Evolutionary conservation across 192 early-diverging fungal genomes (phyloP).

Genomic region (Coemansia sp.): DNA sequence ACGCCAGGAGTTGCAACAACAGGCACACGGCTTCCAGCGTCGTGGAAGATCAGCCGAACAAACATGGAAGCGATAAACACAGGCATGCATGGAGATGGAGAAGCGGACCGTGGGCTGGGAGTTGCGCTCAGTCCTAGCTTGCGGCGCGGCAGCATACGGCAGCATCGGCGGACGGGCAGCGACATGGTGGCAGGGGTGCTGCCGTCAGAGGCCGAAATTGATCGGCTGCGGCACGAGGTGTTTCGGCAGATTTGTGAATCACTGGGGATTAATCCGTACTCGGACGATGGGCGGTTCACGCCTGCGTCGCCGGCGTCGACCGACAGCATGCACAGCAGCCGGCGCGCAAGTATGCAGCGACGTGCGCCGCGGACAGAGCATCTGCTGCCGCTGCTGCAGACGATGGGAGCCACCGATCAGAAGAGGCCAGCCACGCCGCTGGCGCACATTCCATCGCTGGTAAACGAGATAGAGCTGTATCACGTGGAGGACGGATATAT

Average conservation of each 20-base stretch:
- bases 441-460: conserved; percentile 43
- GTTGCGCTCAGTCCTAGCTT: neutral
- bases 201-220: conserved; percentile 27
- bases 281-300: conserved; percentile 26
- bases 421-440: conserved; percentile 18
- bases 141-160: conserved; percentile 6
- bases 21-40: conserved; percentile 13
- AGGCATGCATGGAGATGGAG: neutral
- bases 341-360: conserved; percentile 37
- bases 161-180: conserved; percentile 43
- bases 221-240: conserved; percentile 28
- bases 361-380: conserved; percentile 33
- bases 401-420: conserved; percentile 18
- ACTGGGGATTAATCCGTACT: conserved; percentile 39
- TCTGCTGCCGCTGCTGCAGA: conserved; percentile 38
- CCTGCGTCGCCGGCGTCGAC: conserved; percentile 6
- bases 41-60: conserved; percentile 39
- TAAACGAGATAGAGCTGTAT: conserved; percentile 70
- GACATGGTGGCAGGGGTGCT: conserved; percentile 15
- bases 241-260: conserved; percentile 33
- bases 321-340: conserved; percentile 27
- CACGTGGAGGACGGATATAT: conserved; percentile 70
- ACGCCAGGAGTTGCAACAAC: neutral
- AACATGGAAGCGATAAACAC: conserved; percentile 17
- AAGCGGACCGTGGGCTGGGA: neutral